Base-by-base conservation (phyloP, 208 protist species). In the Leishmania lainsoni region DNA sequence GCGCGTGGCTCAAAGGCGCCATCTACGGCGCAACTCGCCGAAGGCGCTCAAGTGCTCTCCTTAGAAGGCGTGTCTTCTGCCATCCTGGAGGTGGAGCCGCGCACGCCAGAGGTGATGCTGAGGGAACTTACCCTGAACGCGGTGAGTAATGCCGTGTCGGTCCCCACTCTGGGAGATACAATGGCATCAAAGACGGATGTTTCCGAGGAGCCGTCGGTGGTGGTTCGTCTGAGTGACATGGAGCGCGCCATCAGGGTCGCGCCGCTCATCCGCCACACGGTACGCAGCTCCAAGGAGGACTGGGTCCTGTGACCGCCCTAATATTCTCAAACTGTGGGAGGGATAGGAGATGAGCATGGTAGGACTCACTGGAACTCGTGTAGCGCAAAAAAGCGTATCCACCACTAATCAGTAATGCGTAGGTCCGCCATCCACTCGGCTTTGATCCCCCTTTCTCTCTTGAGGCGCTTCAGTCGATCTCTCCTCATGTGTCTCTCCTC, bases 101-200 rank as follows among this genome's bases (percentile, higher is more conserved):
- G 84, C 39, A 97, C 93, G 14, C 93, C 93, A 17, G 88, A 83
- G 39, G 80, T 91, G 17, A 76, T 97, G 16, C 75, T 97, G 42
- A 91, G 88, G 5, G 93, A 97, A 82, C 81, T 97, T 3, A 88
- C 87, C 1, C 69, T 93, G 49, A 89, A 93, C 78, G 86, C 90
- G 42, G 86, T 86, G 3, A 59, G 63, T 6, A 56, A 54, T 16
- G 26, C 79, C 35, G 8, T 42, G 8, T 5, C 49, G 48, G 26
- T 61, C 10, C 3, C 74, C 16, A n/a, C 51, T 35, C 8, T 42
- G 0, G 75, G 79, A 3, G 75, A n/a, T 22, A 59, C 8, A 1
- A 73, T 17, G 2, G 8, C 61, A 17, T 58, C 14, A 58, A 77
- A 49, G 49, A n/a, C 56, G 0, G 29, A 26, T 5, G 29, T 59